These are phyloP conservation scores for Microascus cirrosus DNA, from an alignment of 2,329 filamentous ascomycete species.

Conservation along the genomic window DNA sequence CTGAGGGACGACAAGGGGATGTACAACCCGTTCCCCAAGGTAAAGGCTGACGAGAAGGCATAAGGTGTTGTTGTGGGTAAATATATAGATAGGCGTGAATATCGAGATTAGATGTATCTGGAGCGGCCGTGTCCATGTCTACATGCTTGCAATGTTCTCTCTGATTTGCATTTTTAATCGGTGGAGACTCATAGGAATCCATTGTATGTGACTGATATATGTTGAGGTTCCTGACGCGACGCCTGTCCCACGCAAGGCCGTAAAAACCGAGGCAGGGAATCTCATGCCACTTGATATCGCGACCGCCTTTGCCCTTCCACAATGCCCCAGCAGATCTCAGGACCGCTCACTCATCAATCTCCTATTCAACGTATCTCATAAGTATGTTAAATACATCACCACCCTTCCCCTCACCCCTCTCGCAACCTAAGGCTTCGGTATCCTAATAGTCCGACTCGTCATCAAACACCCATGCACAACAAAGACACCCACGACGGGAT, in stretches of 20 bases:
- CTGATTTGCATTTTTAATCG: too few relatives aligned
- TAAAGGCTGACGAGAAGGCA: neutral
- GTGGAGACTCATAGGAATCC: too few relatives aligned
- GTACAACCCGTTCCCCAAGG: slow-evolving; percentile 11
- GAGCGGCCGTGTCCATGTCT: neutral
- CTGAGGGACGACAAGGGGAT: slow-evolving; percentile 31
- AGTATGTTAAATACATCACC: neutral
- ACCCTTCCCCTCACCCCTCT: neutral
- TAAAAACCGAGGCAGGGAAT: too few relatives aligned
- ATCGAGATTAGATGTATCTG: neutral
- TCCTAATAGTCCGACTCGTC: slow-evolving; percentile 89
- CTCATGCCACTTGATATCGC: neutral
- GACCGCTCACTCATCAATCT: neutral
- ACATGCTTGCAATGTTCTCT: neutral
- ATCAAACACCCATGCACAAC: slow-evolving; percentile 84
- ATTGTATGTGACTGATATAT: too few relatives aligned
- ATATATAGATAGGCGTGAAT: neutral
- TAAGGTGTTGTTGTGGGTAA: neutral
- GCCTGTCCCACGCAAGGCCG: too few relatives aligned
- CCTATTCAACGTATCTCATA: neutral
- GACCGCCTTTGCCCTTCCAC: neutral
- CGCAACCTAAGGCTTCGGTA: slow-evolving; percentile 68
- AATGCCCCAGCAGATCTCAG: neutral
- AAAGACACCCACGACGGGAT: slow-evolving; percentile 73
- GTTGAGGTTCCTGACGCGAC: too few relatives aligned